These are phyloP conservation scores for Beta lomatogona DNA, from an alignment of 179 eudicot species.

Conservation along the genomic window DNA sequence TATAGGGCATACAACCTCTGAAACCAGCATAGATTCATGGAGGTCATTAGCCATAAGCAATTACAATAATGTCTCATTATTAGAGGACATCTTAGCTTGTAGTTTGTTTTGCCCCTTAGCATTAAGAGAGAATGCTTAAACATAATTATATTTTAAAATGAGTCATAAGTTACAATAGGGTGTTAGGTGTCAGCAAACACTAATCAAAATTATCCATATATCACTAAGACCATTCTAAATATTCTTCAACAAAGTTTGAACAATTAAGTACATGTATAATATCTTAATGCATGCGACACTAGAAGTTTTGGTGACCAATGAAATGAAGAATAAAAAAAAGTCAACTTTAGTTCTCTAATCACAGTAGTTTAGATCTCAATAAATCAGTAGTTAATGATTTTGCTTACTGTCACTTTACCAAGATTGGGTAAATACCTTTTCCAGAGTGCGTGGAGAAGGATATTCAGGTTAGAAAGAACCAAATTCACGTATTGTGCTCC, in stretches of 20 bases:
- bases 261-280: neutral
- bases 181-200: slow-evolving; percentile 14
- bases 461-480: slow-evolving; percentile 11
- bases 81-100: slow-evolving; percentile 28
- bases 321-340: neutral
- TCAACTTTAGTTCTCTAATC: neutral
- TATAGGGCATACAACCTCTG: slow-evolving; percentile 27
- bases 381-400: slow-evolving; percentile 1
- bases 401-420: slow-evolving; percentile 14
- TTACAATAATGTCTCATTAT: slow-evolving; percentile 23
- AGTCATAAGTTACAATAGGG: neutral
- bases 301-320: slow-evolving; percentile 2
- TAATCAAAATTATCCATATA: neutral
- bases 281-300: neutral
- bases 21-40: slow-evolving; percentile 25
- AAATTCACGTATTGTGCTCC: slow-evolving; percentile 3
- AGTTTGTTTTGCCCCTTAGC: slow-evolving; percentile 26
- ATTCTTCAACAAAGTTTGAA: neutral
- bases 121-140: slow-evolving; percentile 29
- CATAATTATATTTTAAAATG: neutral
- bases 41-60: slow-evolving; percentile 16
- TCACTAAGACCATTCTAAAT: neutral
- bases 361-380: neutral
- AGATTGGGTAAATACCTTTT: slow-evolving; percentile 17
- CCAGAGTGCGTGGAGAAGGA: slow-evolving; percentile 18